A percentile compares a stretch with the other conserved stretches of the same genome.
Conservation (phyloP, 2,329 filamentous ascomycete genomes). For the Cladosporium austrohemisphaericum region DNA sequence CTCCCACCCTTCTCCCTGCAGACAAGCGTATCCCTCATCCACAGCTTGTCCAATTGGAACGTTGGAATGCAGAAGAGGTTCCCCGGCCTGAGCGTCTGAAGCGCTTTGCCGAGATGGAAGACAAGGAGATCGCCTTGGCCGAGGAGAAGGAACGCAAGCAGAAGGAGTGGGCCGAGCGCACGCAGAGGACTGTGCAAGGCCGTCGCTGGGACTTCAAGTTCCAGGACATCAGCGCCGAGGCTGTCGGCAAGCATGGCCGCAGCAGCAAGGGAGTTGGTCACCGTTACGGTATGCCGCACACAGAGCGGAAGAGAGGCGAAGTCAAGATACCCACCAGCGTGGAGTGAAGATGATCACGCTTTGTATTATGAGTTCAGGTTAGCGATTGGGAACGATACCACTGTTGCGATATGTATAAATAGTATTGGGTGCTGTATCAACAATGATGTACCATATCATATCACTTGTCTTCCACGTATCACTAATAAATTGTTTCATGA, state of each 20-base stretch:
- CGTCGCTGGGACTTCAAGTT: constrained; percentile 60
- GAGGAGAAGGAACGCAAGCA: constrained; percentile 38
- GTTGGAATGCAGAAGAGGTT: constrained; percentile 39
- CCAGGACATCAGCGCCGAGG: constrained; percentile 54
- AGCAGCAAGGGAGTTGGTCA: constrained; percentile 52
- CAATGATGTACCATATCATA: neutral
- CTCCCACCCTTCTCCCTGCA: constrained; percentile 56
- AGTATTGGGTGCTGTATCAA: constrained; percentile 12
- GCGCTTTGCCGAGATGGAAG: constrained; percentile 16
- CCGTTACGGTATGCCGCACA: constrained; percentile 59
- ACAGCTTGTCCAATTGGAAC: constrained; percentile 51
- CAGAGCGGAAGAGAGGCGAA: constrained; percentile 60
- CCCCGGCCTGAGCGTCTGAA: constrained; percentile 41
- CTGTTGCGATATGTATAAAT: constrained; percentile 15
- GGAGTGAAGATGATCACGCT: constrained; percentile 31
- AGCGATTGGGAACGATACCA: constrained; percentile 14
- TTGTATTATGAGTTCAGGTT: constrained; percentile 8
- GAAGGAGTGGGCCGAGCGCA: constrained; percentile 42
- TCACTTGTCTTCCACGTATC: neutral
- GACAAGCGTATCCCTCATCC: constrained; percentile 63
- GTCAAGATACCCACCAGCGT: constrained; percentile 62
- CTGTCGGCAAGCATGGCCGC: constrained; percentile 53
- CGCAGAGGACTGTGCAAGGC: constrained; percentile 43
- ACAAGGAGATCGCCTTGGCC: constrained; percentile 37
- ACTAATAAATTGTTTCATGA: neutral